phyloP scores from a whole-genome alignment of 2,329 filamentous ascomycete genomes.

The Cladosporium sp. region DNA sequence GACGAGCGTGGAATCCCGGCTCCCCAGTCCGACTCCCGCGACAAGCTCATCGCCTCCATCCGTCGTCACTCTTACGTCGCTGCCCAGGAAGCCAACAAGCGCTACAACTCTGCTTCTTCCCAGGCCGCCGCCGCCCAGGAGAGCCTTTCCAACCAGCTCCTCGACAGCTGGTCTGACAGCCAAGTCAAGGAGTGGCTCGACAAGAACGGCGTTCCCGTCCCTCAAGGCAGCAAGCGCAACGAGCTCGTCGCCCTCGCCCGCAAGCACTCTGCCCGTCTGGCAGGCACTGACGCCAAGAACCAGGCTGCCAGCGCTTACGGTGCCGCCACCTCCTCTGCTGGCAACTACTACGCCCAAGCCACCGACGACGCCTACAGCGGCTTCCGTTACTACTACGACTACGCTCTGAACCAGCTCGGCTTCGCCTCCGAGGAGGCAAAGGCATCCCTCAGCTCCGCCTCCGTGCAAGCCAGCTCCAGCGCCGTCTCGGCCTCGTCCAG shows the following conservation, averaged over 20 bases:
- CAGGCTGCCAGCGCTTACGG: conserved; percentile 38
- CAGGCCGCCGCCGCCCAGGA: conserved; percentile 58
- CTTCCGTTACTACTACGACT: conserved; percentile 36
- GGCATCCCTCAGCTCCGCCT: conserved; percentile 32
- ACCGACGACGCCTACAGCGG: conserved; percentile 55
- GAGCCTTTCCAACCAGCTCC: conserved; percentile 73
- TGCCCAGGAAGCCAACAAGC: conserved; percentile 46
- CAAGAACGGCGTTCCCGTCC: conserved; percentile 82
- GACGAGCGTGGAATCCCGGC: conserved; percentile 81
- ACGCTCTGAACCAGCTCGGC: conserved; percentile 42
- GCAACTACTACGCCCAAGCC: conserved; percentile 71
- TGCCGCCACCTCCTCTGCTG: conserved; percentile 51
- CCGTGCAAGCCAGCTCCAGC: conserved; percentile 21
- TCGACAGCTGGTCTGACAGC: conserved; percentile 85
- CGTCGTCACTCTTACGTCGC: conserved; percentile 75
- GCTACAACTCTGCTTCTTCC: conserved; percentile 58
- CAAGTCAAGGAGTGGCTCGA: conserved; percentile 90
- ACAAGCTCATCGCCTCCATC: conserved; percentile 81
- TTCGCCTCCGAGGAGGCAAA: conserved; percentile 37
- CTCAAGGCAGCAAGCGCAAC: conserved; percentile 85
- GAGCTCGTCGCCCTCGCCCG: conserved; percentile 86
- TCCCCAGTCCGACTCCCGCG: conserved; percentile 77
- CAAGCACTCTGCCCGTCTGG: conserved; percentile 71
- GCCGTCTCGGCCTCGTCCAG: conserved; percentile 20
- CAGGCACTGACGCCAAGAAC: conserved; percentile 55